These are phyloP conservation scores for Tolypocladium ophioglossoides DNA, from an alignment of 2,329 filamentous ascomycete species.

Conservation along the genomic window DNA sequence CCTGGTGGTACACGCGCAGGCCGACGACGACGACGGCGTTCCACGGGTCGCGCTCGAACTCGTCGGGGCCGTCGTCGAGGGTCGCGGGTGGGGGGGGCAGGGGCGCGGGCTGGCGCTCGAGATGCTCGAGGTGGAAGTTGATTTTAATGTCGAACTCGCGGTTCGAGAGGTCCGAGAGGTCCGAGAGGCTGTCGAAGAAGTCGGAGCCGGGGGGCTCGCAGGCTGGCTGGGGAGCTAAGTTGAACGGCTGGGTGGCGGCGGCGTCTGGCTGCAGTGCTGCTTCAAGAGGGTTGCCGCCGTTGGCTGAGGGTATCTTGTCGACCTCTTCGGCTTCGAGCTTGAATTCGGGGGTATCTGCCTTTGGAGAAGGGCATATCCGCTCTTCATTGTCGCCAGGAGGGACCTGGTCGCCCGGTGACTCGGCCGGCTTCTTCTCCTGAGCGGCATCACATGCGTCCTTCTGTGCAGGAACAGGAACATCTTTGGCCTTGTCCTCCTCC, in stretches of 20 bases:
- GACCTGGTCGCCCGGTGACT: background rate
- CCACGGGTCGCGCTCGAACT: conserved; percentile 48
- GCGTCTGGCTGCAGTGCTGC: background rate
- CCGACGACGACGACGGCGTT: conserved; percentile 54
- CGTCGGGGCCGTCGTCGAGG: conserved; percentile 35
- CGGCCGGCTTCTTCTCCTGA: conserved; percentile 9
- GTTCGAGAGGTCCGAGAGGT: conserved; percentile 28
- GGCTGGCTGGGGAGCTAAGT: background rate
- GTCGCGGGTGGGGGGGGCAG: background rate
- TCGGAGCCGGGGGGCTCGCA: conserved; percentile 13
- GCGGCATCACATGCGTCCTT: background rate
- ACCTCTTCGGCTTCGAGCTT: background rate
- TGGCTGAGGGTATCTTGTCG: background rate
- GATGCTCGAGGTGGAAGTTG: conserved; percentile 7
- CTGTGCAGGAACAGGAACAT: background rate
- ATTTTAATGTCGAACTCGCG: conserved; percentile 25
- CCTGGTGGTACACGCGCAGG: conserved; percentile 49
- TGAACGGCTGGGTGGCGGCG: background rate
- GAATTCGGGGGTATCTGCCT: too few relatives aligned
- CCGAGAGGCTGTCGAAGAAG: conserved; percentile 12
- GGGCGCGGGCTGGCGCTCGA: conserved; percentile 5
- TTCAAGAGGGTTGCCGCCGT: background rate
- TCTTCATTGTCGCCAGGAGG: background rate
- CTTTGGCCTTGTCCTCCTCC: background rate
- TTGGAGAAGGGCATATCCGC: background rate